Evolutionary conservation across 2,329 filamentous ascomycete species (phyloP).

Genomic region (Trichoderma sp.): DNA sequence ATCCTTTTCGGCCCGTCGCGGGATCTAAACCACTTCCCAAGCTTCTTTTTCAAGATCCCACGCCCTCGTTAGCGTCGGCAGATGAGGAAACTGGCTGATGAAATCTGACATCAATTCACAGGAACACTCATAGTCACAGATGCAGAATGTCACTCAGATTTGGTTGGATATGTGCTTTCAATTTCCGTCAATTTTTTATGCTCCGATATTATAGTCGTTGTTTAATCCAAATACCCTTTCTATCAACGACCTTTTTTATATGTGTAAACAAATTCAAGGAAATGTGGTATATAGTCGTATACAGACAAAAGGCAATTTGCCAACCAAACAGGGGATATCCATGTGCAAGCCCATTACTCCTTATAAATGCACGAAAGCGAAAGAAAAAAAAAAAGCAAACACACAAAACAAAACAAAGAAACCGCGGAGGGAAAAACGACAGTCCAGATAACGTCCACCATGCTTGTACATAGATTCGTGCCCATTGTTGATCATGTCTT

Average conservation of each 20-base stretch:
- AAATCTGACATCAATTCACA: not conserved
- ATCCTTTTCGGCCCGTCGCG: constrained; percentile 7
- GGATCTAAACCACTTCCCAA: not conserved
- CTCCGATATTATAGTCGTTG: not conserved
- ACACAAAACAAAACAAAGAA: not conserved
- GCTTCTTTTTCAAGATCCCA: not conserved
- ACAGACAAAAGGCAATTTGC: not conserved
- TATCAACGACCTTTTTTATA: not conserved
- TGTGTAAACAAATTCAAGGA: not conserved
- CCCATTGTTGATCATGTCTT: constrained; percentile 16
- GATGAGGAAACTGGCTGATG: not conserved
- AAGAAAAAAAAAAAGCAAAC: not conserved
- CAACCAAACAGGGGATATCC: constrained; percentile 5
- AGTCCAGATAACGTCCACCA: constrained; percentile 14
- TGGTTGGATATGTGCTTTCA: not conserved
- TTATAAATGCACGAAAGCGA: not conserved
- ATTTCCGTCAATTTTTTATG: not conserved
- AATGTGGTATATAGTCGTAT: constrained; percentile 8
- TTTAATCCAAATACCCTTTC: not conserved
- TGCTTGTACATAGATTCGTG: constrained; percentile 18
- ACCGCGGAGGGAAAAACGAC: not conserved
- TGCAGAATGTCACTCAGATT: not conserved
- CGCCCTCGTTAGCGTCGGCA: not conserved
- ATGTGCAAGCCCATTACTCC: not conserved
- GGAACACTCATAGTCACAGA: not conserved